Evolutionary conservation across 2,329 filamentous ascomycete genomes (phyloP).

Genomic region (Juglanconis juglandina): DNA sequence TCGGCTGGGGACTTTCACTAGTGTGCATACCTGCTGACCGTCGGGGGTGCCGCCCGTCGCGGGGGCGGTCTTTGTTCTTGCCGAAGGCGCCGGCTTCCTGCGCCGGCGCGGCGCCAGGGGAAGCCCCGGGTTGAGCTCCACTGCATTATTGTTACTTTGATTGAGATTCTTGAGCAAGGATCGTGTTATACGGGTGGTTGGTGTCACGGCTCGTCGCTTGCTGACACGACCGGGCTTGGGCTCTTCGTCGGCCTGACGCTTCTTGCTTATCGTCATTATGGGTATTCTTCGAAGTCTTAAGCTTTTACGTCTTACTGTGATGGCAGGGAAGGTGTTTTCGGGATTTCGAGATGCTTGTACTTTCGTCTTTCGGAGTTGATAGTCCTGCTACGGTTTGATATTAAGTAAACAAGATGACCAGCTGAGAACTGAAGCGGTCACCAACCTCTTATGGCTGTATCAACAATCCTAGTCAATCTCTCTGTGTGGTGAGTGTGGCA

Average conservation of each 20-base stretch:
- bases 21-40: neutral
- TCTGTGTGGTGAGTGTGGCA: neutral
- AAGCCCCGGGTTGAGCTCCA: constrained; percentile 8
- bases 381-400: neutral
- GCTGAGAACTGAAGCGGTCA: neutral
- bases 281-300: neutral
- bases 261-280: neutral
- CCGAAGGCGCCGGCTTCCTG: neutral
- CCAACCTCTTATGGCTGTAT: neutral
- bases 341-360: too few relatives aligned
- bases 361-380: neutral
- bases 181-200: constrained; percentile 4
- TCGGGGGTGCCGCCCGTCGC: neutral
- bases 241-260: neutral
- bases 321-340: too few relatives aligned
- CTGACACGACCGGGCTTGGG: neutral
- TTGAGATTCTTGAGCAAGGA: constrained; percentile 4
- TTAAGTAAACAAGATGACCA: neutral
- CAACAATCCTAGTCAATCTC: neutral
- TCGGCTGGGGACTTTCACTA: neutral
- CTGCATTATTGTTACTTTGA: neutral
- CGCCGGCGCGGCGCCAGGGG: neutral
- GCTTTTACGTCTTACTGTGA: too few relatives aligned
- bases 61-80: neutral
- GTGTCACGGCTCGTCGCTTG: neutral